Evolutionary conservation across 78 protist species (phyloP), one percentile per base, ranked within the genome.

Genomic region (Mantamonas sphyraenae): DNA sequence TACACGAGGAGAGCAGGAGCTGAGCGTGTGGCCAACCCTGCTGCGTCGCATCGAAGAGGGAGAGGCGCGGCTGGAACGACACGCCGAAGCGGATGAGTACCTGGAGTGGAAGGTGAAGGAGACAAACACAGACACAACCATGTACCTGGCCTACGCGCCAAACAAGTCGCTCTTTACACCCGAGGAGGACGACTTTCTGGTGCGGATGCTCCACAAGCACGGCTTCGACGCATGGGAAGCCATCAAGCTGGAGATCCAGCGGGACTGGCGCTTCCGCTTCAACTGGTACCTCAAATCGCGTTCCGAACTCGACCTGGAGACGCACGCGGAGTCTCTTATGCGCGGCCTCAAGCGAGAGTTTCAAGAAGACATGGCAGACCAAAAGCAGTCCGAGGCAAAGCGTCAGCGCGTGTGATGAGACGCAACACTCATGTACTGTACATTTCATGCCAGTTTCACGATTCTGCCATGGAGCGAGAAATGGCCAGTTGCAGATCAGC

Each of bases 161-260:
- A n/a, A n/a, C n/a, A n/a, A n/a, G n/a, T n/a, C n/a, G n/a, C n/a
- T 62, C 59, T 86, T 68, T 68, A 86, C 66, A 14, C 81, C 65
- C 26, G 89, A 84, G 16, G 92, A 86, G 43, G 92, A 86, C 53
- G 57, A 63, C 30, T 86, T 85, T 64, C 71, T 86, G 39, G 67
- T 86, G 5, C 76, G 89, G 28, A 81, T 64, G 86, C 57, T 68
- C 40, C 65, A 68, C 26, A 22, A 80, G 50, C 72, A 76, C 3
- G 92, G 92, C 26, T 86, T 68, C 68, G 92, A 89, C 57, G 68
- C 71, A 14, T 84, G 80, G 80, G 89, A 84, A 16, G 73, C 58
- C 9, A 24, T 84, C 24, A 79, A 67, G 43, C 67, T 66, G 31
- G 83, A 72, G 45, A 85, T 90, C 35, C 73, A 84, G 17, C 51